These are phyloP conservation scores for Rhizophlyctis rosea DNA, from an alignment of 192 early-diverging fungal genomes.

Conservation along the genomic window DNA sequence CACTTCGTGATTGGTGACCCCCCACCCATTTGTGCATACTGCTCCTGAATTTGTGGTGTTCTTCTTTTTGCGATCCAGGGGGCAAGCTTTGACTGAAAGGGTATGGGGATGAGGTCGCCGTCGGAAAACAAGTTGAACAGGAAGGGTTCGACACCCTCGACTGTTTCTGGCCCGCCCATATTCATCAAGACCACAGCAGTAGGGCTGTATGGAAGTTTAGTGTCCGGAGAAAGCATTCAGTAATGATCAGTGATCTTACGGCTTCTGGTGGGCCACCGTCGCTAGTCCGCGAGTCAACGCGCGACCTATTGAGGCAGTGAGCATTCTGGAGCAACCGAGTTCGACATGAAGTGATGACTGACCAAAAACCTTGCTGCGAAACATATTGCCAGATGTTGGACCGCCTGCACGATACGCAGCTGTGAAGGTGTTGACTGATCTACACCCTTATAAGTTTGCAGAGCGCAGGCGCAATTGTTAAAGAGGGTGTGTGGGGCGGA, in stretches of 20 bases:
- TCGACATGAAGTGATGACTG: no score
- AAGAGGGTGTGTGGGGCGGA: no score
- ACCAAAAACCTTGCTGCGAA: no score
- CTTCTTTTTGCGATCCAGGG: slow-evolving; percentile 78
- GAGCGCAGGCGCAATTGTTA: no score
- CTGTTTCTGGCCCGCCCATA: slow-evolving; percentile 83
- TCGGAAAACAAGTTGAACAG: slow-evolving; percentile 83
- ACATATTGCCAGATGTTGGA: no score
- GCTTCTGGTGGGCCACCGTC: background rate
- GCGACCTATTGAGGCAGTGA: background rate
- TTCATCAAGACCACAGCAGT: slow-evolving; percentile 91
- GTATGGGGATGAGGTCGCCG: slow-evolving; percentile 88
- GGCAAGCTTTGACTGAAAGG: slow-evolving; percentile 68
- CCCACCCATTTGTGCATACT: slow-evolving; percentile 91
- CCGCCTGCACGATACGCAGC: no score
- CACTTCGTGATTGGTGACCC: slow-evolving; percentile 90
- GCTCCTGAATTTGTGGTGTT: slow-evolving; percentile 79
- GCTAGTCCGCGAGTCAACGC: background rate
- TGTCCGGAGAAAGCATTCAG: background rate
- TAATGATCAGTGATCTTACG: background rate
- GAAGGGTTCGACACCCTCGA: slow-evolving; percentile 77
- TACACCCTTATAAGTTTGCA: no score
- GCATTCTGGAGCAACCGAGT: no score
- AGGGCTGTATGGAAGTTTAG: slow-evolving; percentile 27
- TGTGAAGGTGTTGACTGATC: no score